Conservation (phyloP, 2,329 filamentous ascomycete genomes). For the Pseudopithomyces chartarum region DNA sequence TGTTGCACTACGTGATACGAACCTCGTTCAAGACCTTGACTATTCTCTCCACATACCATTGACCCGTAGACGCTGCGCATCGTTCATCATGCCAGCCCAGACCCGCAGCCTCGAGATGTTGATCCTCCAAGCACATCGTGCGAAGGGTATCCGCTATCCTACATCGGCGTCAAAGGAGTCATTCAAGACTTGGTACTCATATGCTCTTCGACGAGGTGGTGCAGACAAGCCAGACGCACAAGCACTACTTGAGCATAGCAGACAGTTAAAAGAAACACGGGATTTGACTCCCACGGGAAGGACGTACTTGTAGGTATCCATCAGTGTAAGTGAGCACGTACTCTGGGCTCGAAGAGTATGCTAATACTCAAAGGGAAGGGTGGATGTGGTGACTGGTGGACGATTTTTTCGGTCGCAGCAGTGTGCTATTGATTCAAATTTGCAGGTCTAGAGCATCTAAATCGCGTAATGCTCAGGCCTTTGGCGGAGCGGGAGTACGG, state of each 20-base stretch:
- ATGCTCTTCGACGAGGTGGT: slow-evolving; percentile 34
- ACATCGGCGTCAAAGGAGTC: slow-evolving; percentile 38
- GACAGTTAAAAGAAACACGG: slow-evolving; percentile 26
- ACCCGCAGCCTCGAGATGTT: slow-evolving; percentile 37
- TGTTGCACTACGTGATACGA: background rate
- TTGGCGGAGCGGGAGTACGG: no score
- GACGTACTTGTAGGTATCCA: slow-evolving; percentile 35
- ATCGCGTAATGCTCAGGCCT: background rate
- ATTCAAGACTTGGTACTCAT: slow-evolving; percentile 45
- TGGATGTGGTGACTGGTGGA: background rate
- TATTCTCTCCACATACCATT: background rate
- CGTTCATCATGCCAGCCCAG: slow-evolving; percentile 25
- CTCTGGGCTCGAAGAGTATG: background rate
- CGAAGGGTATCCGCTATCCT: slow-evolving; percentile 41
- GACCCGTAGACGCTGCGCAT: background rate
- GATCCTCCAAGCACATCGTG: slow-evolving; percentile 41
- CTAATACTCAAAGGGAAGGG: background rate
- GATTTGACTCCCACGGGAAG: slow-evolving; percentile 34
- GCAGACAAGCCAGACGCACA: slow-evolving; percentile 23
- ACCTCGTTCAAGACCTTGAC: background rate
- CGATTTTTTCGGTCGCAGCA: background rate
- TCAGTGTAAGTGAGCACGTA: slow-evolving; percentile 9
- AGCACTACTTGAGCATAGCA: slow-evolving; percentile 28
- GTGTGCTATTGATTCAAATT: background rate
- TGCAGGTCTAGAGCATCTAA: background rate